Evolutionary conservation across 176 grass and related monocot genomes (phyloP).

Genomic region (Aegilops tauschii): DNA sequence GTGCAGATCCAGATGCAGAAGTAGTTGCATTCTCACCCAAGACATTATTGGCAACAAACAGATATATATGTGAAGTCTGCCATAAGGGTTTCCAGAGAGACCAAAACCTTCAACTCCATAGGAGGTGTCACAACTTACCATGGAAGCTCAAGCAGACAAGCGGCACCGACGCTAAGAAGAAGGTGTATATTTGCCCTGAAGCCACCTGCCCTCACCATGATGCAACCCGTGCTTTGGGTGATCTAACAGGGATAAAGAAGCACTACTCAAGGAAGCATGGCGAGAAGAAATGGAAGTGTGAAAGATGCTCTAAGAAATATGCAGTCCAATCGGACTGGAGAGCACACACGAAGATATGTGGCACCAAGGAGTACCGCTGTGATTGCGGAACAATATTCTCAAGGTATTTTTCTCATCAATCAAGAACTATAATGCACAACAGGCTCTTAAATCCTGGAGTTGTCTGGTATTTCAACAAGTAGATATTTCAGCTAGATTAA

Average conservation of each 20-base stretch:
- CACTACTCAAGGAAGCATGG: slow-evolving; percentile 18
- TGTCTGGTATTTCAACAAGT: background rate
- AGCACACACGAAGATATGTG: slow-evolving; percentile 16
- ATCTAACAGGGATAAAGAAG: slow-evolving; percentile 23
- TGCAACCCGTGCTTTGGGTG: slow-evolving; percentile 12
- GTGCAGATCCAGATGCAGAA: slow-evolving; percentile 21
- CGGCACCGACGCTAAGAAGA: background rate
- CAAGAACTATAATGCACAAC: background rate
- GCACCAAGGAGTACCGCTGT: slow-evolving; percentile 19
- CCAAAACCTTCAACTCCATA: slow-evolving; percentile 19
- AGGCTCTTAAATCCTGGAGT: background rate
- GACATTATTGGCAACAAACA: slow-evolving; percentile 10
- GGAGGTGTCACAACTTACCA: slow-evolving; percentile 22
- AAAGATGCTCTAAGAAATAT: slow-evolving; percentile 24
- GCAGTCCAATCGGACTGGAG: slow-evolving; percentile 17
- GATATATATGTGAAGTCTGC: slow-evolving; percentile 19
- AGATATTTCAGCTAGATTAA: background rate
- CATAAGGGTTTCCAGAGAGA: slow-evolving; percentile 25
- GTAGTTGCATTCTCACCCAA: slow-evolving; percentile 17
- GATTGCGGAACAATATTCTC: slow-evolving; percentile 25
- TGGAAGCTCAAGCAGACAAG: slow-evolving; percentile 23
- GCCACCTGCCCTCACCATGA: slow-evolving; percentile 16
- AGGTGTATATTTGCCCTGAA: slow-evolving; percentile 20
- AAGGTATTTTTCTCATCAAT: slow-evolving; percentile 7
- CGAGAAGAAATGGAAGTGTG: slow-evolving; percentile 21